Evolutionary conservation across 805 yeast genomes (phyloP).

Genomic region (Lipomyces yamanashiensis): DNA sequence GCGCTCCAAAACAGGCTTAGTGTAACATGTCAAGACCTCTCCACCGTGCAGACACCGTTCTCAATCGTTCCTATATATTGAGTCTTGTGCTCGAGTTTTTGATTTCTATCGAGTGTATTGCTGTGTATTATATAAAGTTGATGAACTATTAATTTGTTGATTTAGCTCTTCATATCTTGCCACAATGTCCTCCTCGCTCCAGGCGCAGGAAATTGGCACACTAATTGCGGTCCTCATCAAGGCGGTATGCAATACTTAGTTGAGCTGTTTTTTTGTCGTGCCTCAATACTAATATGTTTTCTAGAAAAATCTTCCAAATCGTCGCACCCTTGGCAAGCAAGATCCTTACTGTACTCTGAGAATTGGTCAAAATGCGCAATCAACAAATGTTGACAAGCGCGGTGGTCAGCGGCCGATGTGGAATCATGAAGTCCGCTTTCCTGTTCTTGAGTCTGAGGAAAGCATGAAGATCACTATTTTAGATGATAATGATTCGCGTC

Average conservation of each 20-base stretch:
- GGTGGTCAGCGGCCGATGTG: slow-evolving; percentile 96
- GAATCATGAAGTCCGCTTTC: slow-evolving; percentile 75
- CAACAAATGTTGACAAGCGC: slow-evolving; percentile 74
- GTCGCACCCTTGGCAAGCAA: slow-evolving; percentile 87
- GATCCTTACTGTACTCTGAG: slow-evolving; percentile 87
- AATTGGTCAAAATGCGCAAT: slow-evolving; percentile 78
- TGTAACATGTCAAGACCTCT: not conserved
- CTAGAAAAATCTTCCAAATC: slow-evolving; percentile 77
- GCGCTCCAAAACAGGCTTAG: not conserved
- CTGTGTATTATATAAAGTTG: not conserved
- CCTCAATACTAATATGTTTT: not conserved
- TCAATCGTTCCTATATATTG: not conserved
- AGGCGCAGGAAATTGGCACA: slow-evolving; percentile 49
- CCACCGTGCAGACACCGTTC: not conserved
- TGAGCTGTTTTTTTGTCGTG: not conserved
- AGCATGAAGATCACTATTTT: slow-evolving; percentile 71
- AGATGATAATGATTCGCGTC: slow-evolving; percentile 76
- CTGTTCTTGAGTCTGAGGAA: slow-evolving; percentile 63
- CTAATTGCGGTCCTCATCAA: slow-evolving; percentile 76
- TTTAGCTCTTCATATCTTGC: not conserved
- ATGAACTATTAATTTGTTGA: not conserved
- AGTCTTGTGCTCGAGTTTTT: not conserved
- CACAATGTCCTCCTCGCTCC: slow-evolving; percentile 5
- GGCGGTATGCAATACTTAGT: slow-evolving; percentile 48
- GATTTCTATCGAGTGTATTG: not conserved